A percentile compares a stretch with the other conserved stretches of the same genome.
phyloP scores from a whole-genome alignment of 495 filamentous ascomycete species.

The Zalerion maritima region DNA sequence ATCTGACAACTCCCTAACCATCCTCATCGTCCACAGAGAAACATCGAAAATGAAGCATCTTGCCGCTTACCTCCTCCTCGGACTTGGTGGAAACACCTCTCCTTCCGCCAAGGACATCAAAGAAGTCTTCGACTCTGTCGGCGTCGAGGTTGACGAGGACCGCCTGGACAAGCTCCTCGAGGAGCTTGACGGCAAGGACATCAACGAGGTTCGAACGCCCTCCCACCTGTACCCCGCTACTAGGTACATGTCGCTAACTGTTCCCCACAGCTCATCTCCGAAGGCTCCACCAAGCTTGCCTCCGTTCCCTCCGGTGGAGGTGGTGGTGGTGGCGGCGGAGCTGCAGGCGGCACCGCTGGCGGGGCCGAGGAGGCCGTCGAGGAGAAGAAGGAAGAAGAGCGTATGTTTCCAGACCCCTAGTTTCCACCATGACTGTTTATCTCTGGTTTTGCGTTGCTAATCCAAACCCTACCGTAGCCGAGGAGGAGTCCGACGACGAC shows the following conservation, averaged over 20 bases:
- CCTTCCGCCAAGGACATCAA: slow-evolving; percentile 83
- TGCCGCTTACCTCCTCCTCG: slow-evolving; percentile 95
- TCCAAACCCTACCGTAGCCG: slow-evolving; percentile 29
- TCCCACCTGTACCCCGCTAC: too few relatives aligned
- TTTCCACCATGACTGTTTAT: not conserved
- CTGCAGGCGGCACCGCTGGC: slow-evolving; percentile 47
- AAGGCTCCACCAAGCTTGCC: slow-evolving; percentile 86
- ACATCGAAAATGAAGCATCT: slow-evolving; percentile 94
- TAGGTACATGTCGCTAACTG: not conserved
- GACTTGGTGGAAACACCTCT: slow-evolving; percentile 80
- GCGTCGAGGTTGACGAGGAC: slow-evolving; percentile 84
- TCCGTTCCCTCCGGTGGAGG: slow-evolving; percentile 90
- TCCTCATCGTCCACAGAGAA: slow-evolving; percentile 17
- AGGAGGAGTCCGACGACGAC: slow-evolving; percentile 95
- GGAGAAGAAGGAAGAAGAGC: slow-evolving; percentile 63
- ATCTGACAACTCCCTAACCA: slow-evolving; percentile 4
- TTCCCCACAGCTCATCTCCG: slow-evolving; percentile 64
- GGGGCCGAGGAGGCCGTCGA: slow-evolving; percentile 53
- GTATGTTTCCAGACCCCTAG: slow-evolving; percentile 21
- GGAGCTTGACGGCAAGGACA: slow-evolving; percentile 95
- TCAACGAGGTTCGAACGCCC: slow-evolving; percentile 63
- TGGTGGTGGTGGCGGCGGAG: slow-evolving; percentile 50
- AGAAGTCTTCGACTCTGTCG: slow-evolving; percentile 81
- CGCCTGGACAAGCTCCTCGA: slow-evolving; percentile 71
- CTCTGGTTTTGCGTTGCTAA: not conserved